Conservation (phyloP, 2,329 filamentous ascomycete genomes). For the Trichoderma atroviride region DNA sequence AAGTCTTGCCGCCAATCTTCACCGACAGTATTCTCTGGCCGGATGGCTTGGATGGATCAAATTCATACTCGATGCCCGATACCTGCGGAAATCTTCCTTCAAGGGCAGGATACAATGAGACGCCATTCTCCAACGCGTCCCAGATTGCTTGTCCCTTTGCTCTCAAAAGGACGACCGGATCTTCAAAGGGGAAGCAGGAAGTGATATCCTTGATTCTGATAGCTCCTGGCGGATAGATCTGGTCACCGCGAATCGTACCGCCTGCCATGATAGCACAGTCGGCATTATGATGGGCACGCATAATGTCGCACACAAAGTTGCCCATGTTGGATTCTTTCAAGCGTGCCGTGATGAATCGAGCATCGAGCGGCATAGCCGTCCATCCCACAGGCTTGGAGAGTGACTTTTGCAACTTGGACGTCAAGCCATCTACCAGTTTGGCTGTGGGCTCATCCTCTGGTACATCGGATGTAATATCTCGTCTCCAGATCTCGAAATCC, state of each 20-base stretch:
- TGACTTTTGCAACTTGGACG: conserved; percentile 72
- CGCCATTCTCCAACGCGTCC: conserved; percentile 82
- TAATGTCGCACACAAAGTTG: conserved; percentile 90
- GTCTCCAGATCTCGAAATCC: conserved; percentile 76
- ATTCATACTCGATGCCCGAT: conserved; percentile 76
- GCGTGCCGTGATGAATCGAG: conserved; percentile 81
- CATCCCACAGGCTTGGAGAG: conserved; percentile 83
- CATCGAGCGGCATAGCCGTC: conserved; percentile 80
- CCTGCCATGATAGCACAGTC: conserved; percentile 85
- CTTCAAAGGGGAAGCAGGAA: conserved; percentile 90
- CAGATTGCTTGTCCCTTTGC: conserved; percentile 72
- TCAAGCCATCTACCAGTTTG: conserved; percentile 67
- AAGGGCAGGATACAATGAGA: conserved; percentile 77
- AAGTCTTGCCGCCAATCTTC: conserved; percentile 61
- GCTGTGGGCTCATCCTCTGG: conserved; percentile 63
- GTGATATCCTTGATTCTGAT: conserved; percentile 80
- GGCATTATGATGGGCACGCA: conserved; percentile 78
- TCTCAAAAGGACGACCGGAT: conserved; percentile 78
- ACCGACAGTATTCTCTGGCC: conserved; percentile 66
- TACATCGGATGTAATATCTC: conserved; percentile 72
- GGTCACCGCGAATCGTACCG: conserved; percentile 84
- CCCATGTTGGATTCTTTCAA: conserved; percentile 79
- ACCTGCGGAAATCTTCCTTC: conserved; percentile 87
- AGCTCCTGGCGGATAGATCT: conserved; percentile 81
- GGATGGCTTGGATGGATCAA: conserved; percentile 63